A percentile compares a stretch with the other conserved stretches of the same genome.
phyloP scores from a whole-genome alignment of 2,329 filamentous ascomycete species.

The Trichoderma cornu-damae region DNA sequence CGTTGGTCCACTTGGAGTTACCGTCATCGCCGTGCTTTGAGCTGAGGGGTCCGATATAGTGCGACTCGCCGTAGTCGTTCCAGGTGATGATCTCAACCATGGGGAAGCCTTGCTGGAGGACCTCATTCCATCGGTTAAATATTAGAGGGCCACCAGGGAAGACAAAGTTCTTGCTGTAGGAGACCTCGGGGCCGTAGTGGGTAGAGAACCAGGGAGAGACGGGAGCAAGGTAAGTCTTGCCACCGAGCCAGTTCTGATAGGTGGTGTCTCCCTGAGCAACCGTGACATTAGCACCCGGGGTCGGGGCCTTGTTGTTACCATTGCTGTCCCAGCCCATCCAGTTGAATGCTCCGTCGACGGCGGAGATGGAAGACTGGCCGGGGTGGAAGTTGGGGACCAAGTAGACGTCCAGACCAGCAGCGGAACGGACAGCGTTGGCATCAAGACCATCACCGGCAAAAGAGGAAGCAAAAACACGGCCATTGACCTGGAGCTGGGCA shows the following conservation, averaged over 20 bases:
- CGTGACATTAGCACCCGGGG: slow-evolving; percentile 32
- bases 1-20: slow-evolving; percentile 46
- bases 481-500: slow-evolving; percentile 46
- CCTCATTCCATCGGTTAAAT: slow-evolving; percentile 51
- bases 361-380: slow-evolving; percentile 27
- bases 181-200: slow-evolving; percentile 36
- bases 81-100: slow-evolving; percentile 46
- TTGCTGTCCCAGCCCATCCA: slow-evolving; percentile 45
- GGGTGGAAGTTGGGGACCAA: slow-evolving; percentile 49
- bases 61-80: slow-evolving; percentile 51
- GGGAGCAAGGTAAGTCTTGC: slow-evolving; percentile 46
- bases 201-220: slow-evolving; percentile 45
- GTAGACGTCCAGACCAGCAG: slow-evolving; percentile 42
- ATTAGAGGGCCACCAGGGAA: slow-evolving; percentile 56
- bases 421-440: slow-evolving; percentile 36
- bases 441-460: slow-evolving; percentile 47
- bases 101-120: slow-evolving; percentile 41
- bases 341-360: slow-evolving; percentile 43
- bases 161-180: slow-evolving; percentile 45
- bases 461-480: slow-evolving; percentile 49
- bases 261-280: slow-evolving; percentile 37
- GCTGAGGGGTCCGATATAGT: slow-evolving; percentile 48
- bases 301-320: slow-evolving; percentile 46
- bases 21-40: slow-evolving; percentile 40
- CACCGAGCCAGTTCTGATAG: slow-evolving; percentile 33